These are phyloP conservation scores for Stephania japonica DNA, from an alignment of 164 flowering plant genomes.

Conservation along the genomic window DNA sequence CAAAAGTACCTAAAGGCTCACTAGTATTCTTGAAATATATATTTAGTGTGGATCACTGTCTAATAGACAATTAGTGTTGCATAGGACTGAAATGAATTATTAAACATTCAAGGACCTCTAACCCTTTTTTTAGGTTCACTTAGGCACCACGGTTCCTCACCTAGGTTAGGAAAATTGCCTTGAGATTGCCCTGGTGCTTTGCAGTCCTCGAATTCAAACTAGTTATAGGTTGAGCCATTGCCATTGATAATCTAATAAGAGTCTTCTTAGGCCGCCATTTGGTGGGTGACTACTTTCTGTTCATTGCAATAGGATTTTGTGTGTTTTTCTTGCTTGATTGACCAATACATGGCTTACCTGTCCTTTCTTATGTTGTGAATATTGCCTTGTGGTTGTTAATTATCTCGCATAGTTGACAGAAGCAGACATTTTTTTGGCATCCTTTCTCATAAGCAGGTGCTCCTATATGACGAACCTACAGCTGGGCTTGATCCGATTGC, in stretches of 20 bases:
- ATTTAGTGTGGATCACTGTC: no score
- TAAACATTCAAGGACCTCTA: no score
- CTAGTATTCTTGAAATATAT: no score
- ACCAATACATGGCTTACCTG: neutral
- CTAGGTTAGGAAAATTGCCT: no score
- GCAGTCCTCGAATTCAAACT: no score
- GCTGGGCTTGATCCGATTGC: slow-evolving; percentile 99
- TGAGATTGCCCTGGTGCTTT: no score
- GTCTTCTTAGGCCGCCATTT: neutral
- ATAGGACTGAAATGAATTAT: no score
- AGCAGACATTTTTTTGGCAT: neutral
- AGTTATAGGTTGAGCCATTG: neutral
- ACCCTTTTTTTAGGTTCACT: no score
- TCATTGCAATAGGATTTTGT: neutral
- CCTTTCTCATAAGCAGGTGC: slow-evolving; percentile 42
- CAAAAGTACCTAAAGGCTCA: no score
- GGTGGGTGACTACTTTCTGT: neutral
- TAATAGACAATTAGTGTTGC: no score
- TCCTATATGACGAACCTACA: slow-evolving; percentile 95
- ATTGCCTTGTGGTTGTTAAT: neutral
- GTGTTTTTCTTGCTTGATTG: neutral
- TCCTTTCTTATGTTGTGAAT: neutral
- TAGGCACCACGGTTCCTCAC: no score
- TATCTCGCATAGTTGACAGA: neutral
- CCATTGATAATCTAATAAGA: neutral